phyloP scores from a whole-genome alignment of 2,329 filamentous ascomycete genomes.

The Diaporthe amygdali region DNA sequence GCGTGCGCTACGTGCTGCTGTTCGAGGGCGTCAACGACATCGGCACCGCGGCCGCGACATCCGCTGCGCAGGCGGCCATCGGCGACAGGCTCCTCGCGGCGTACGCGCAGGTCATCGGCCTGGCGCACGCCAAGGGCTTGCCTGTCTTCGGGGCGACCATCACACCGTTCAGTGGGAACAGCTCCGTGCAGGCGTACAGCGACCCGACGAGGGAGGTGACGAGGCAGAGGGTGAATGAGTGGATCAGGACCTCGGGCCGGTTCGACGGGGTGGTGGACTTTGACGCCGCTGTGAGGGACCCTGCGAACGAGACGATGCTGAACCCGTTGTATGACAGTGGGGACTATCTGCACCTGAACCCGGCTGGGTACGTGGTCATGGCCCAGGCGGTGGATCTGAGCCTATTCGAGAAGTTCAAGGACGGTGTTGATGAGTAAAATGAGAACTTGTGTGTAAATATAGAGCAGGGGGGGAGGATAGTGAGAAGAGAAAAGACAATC shows the following conservation, averaged over 20 bases:
- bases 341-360: constrained; percentile 65
- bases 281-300: constrained; percentile 58
- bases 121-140: constrained; percentile 57
- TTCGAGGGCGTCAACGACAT: constrained; percentile 72
- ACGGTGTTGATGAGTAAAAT: constrained; percentile 31
- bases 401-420: constrained; percentile 47
- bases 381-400: constrained; percentile 58
- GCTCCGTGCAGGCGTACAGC: constrained; percentile 51
- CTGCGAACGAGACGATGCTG: constrained; percentile 49
- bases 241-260: constrained; percentile 57
- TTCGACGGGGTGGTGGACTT: constrained; percentile 70
- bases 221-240: constrained; percentile 60
- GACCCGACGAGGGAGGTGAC: constrained; percentile 57
- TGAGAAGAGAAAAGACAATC: neutral
- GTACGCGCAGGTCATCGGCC: constrained; percentile 59
- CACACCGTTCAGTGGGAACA: constrained; percentile 47
- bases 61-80: constrained; percentile 47
- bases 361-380: constrained; percentile 59
- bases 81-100: constrained; percentile 56
- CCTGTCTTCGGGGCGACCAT: constrained; percentile 62
- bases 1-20: constrained; percentile 60
- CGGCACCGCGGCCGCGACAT: constrained; percentile 51
- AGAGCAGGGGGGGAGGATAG: neutral
- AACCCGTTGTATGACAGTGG: constrained; percentile 56
- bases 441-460: neutral